Conservation (phyloP, 768 basidiomycete genomes). For the Kwoniella bestiolae region DNA sequence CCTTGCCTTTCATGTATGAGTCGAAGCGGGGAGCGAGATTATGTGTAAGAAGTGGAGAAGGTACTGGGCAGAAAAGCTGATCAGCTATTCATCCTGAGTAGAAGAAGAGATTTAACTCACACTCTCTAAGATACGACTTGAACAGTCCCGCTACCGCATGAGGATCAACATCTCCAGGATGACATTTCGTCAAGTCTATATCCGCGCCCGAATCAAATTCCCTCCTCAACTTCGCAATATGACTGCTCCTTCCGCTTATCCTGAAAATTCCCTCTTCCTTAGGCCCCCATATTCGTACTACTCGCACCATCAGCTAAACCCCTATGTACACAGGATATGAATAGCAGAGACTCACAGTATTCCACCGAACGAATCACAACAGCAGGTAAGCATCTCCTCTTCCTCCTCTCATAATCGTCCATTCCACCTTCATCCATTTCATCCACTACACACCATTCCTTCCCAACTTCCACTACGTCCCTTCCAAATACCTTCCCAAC, state of each 20-base stretch:
- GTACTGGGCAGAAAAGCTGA: slow-evolving; percentile 64
- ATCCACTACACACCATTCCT: slow-evolving; percentile 39
- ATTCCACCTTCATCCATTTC: slow-evolving; percentile 19
- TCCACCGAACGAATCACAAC: slow-evolving; percentile 51
- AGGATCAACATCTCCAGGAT: slow-evolving; percentile 87
- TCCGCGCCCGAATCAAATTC: slow-evolving; percentile 93
- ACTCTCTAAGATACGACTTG: slow-evolving; percentile 88
- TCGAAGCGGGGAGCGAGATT: slow-evolving; percentile 77
- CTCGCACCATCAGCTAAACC: not conserved
- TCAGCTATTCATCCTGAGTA: not conserved
- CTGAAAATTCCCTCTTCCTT: slow-evolving; percentile 62
- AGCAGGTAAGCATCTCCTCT: slow-evolving; percentile 47
- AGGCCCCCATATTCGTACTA: slow-evolving; percentile 53
- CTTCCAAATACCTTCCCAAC: slow-evolving; percentile 48
- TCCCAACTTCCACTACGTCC: slow-evolving; percentile 42
- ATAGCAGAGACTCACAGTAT: slow-evolving; percentile 43
- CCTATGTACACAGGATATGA: too few species aligned
- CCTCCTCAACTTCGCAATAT: slow-evolving; percentile 71
- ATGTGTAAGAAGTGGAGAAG: slow-evolving; percentile 80
- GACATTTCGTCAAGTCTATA: slow-evolving; percentile 75
- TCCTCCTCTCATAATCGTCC: slow-evolving; percentile 29
- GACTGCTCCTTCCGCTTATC: slow-evolving; percentile 79
- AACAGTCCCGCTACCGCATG: slow-evolving; percentile 92
- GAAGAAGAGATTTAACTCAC: slow-evolving; percentile 62
- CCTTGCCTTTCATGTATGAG: slow-evolving; percentile 62